Evolutionary conservation across 768 basidiomycete genomes (phyloP).

Genomic region (Cantharellus anzutake): DNA sequence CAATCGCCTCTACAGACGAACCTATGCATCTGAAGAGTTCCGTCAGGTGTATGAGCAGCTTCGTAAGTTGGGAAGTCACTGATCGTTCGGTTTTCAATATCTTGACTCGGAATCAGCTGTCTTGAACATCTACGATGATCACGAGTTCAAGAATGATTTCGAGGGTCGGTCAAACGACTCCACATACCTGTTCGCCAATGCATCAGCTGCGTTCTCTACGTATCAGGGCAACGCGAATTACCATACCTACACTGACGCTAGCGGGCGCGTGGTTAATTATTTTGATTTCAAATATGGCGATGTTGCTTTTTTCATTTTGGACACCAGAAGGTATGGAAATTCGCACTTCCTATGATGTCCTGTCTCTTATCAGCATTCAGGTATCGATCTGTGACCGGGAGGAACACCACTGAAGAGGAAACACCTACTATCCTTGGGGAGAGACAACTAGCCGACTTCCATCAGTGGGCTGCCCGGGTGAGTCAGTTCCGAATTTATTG

Average conservation of each 20-base stretch:
- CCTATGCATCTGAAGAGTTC: constrained; percentile 45
- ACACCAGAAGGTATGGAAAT: constrained; percentile 39
- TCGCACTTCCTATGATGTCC: neutral
- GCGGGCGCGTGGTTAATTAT: constrained; percentile 27
- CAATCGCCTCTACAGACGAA: constrained; percentile 43
- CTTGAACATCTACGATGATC: constrained; percentile 54
- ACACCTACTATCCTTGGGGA: constrained; percentile 50
- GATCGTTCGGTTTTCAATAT: neutral
- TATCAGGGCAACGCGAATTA: constrained; percentile 51
- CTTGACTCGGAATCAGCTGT: constrained; percentile 25
- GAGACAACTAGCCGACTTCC: constrained; percentile 37
- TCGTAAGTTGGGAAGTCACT: constrained; percentile 28
- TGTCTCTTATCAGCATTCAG: neutral
- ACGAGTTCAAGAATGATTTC: constrained; percentile 57
- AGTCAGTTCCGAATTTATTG: constrained; percentile 3
- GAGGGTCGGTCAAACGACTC: constrained; percentile 35
- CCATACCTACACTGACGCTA: constrained; percentile 20
- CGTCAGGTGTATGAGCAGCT: constrained; percentile 46
- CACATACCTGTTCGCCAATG: constrained; percentile 36
- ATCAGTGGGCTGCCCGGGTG: constrained; percentile 42
- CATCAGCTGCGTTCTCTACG: constrained; percentile 35
- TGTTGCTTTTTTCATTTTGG: constrained; percentile 58
- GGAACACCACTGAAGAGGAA: constrained; percentile 17
- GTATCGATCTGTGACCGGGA: constrained; percentile 9
- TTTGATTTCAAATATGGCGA: constrained; percentile 48